Conservation (phyloP, 805 yeast species). For the Myxozyma melibiosi region DNA sequence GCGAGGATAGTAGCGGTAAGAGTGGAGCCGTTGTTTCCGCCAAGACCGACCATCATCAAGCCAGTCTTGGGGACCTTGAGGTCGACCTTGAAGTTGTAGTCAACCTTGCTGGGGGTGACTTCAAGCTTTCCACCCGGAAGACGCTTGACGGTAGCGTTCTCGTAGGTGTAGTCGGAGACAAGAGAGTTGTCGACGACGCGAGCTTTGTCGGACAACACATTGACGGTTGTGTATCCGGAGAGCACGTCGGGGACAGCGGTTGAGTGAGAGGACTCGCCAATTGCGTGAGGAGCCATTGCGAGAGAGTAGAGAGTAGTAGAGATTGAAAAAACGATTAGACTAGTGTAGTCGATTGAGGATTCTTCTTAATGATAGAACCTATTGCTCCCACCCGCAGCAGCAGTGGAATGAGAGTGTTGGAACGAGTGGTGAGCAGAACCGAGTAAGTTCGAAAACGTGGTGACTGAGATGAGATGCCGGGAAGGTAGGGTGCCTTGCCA, state of each 20-base stretch:
- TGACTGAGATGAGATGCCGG: conserved; percentile 25
- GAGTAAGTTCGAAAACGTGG: conserved; percentile 48
- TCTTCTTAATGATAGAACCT: conserved; percentile 48
- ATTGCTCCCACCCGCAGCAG: conserved; percentile 50
- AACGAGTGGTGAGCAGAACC: conserved; percentile 50
- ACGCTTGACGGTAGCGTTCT: conserved; percentile 55
- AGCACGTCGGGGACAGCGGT: conserved; percentile 39
- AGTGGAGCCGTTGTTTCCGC: conserved; percentile 96
- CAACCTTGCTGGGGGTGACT: conserved; percentile 70
- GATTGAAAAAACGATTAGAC: conserved; percentile 36
- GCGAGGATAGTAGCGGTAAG: conserved; percentile 83
- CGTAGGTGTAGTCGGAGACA: conserved; percentile 65
- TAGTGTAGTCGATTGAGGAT: background rate
- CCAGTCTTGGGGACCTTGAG: conserved; percentile 77
- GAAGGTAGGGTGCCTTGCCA: conserved; percentile 4
- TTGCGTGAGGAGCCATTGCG: conserved; percentile 42
- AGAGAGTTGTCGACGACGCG: conserved; percentile 50
- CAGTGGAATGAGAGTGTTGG: conserved; percentile 47
- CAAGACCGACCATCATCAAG: conserved; percentile 86
- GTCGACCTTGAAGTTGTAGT: conserved; percentile 85
- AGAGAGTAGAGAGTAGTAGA: conserved; percentile 33
- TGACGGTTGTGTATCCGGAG: conserved; percentile 50
- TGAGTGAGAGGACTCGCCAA: conserved; percentile 36
- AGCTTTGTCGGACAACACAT: conserved; percentile 57
- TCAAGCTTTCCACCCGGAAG: conserved; percentile 43